Conservation (phyloP, 805 yeast species). For the Pichia membranifaciens region DNA sequence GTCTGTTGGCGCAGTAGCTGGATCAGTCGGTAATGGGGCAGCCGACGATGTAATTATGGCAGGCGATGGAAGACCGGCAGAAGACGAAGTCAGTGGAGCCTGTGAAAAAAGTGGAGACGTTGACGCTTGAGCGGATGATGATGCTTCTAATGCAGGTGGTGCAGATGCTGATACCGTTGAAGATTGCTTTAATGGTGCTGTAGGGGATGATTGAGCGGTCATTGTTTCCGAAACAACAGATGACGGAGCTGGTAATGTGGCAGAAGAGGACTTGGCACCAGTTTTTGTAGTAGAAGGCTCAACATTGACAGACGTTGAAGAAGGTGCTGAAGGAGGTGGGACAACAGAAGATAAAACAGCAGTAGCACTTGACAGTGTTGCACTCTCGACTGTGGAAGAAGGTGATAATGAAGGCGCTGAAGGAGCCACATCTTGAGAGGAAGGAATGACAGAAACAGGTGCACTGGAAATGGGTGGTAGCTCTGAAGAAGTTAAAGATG, state of each 20-base stretch:
- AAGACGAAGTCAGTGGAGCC: background rate
- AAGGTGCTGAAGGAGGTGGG: background rate
- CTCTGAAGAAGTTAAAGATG: background rate
- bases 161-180: background rate
- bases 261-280: background rate
- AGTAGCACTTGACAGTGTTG: too few relatives aligned
- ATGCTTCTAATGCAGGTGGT: background rate
- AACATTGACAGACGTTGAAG: background rate
- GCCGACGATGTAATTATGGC: constrained; percentile 3
- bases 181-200: background rate
- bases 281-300: background rate
- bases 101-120: background rate
- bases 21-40: background rate
- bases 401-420: background rate
- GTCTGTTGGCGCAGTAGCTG: background rate
- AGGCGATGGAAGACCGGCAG: background rate
- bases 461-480: too few relatives aligned
- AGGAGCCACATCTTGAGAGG: too few relatives aligned
- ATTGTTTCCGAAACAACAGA: too few relatives aligned
- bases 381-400: background rate
- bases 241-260: background rate
- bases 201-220: background rate
- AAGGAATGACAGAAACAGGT: too few relatives aligned
- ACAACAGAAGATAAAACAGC: background rate
- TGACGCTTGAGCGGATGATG: background rate